Conservation (phyloP, 2,329 filamentous ascomycete species). For the Leptoxyphium fumago region DNA sequence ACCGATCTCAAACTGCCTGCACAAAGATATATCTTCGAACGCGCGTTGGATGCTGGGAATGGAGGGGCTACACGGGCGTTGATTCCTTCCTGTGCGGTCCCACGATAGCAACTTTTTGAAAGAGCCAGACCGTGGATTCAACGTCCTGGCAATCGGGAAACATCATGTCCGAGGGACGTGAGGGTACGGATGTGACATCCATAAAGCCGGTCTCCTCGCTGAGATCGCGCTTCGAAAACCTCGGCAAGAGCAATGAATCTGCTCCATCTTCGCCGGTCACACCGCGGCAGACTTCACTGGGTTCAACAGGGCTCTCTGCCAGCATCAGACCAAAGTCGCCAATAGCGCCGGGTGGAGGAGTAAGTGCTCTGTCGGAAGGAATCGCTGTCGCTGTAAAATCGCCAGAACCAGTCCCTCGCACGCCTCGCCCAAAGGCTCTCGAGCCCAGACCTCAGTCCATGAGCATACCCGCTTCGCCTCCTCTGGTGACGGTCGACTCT, state of each 20-base stretch:
- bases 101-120: no score
- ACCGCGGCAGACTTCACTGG: neutral
- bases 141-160: neutral
- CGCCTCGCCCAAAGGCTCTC: slow-evolving; percentile 20
- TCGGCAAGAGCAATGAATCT: slow-evolving; percentile 26
- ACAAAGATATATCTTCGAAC: no score
- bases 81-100: no score
- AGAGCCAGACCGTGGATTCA: no score
- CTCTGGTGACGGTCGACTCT: slow-evolving; percentile 54
- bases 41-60: no score
- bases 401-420: slow-evolving; percentile 4
- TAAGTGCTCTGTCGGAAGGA: slow-evolving; percentile 17
- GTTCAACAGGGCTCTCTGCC: neutral
- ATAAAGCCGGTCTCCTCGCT: slow-evolving; percentile 73
- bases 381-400: slow-evolving; percentile 13
- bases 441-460: slow-evolving; percentile 33
- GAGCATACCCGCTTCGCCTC: slow-evolving; percentile 39
- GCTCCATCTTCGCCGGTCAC: slow-evolving; percentile 7
- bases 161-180: slow-evolving; percentile 20
- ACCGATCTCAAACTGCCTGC: no score
- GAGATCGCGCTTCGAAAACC: slow-evolving; percentile 67
- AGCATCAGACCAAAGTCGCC: neutral
- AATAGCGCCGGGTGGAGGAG: neutral
- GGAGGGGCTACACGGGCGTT: no score
- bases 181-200: slow-evolving; percentile 62